A percentile compares a stretch with the other conserved stretches of the same genome.
phyloP scores from a whole-genome alignment of 148 eudicot species.

The Nepenthes gracilis region DNA sequence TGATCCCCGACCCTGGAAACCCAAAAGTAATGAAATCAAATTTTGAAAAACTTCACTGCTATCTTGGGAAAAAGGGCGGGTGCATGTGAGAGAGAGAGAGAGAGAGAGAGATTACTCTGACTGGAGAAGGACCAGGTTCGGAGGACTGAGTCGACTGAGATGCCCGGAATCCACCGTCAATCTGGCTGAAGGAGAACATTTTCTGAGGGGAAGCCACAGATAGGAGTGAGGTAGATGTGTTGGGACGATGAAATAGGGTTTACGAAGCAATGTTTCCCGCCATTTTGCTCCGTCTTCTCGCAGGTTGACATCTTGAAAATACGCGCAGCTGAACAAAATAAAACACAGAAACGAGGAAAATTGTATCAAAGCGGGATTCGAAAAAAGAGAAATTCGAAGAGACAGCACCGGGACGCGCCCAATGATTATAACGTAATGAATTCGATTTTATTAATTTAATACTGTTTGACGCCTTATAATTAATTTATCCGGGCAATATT shows the following conservation, averaged over 20 bases:
- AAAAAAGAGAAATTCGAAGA: too few species aligned
- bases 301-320: too few species aligned
- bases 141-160: constrained; percentile 47
- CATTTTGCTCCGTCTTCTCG: not conserved
- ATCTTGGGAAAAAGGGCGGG: not conserved
- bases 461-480: too few species aligned
- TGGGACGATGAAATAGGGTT: not conserved
- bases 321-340: too few species aligned
- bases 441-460: too few species aligned
- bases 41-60: too few species aligned
- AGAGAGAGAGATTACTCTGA: constrained; percentile 26
- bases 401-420: too few species aligned
- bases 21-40: not conserved
- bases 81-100: not conserved
- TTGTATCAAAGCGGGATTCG: too few species aligned
- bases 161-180: constrained; percentile 53
- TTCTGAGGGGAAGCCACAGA: not conserved
- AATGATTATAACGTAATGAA: too few species aligned
- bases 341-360: too few species aligned
- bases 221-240: not conserved
- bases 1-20: constrained; percentile 41
- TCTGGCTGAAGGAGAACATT: constrained; percentile 3
- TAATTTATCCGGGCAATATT: too few species aligned
- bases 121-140: constrained; percentile 29
- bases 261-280: not conserved